Base-by-base conservation (phyloP, 1,139 yeast species). In the Saccharomyces hybrid region DNA sequence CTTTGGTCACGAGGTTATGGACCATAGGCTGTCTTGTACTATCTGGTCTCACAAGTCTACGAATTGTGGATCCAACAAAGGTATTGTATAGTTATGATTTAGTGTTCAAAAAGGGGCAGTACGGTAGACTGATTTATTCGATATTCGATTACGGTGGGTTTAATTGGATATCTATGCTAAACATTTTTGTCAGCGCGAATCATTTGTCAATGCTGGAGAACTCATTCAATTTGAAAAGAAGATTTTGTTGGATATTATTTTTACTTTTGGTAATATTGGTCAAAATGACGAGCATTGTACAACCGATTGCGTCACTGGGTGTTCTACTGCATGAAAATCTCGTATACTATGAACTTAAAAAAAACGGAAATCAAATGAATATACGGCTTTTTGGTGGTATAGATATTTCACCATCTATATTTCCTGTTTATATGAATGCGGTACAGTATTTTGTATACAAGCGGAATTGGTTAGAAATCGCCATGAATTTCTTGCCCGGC, bases 41-140 rank as follows among this genome's bases (percentile, higher is more conserved):
- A 32, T 60, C 68, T 1, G 56, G 64, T n/a, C 54, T 65, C 14
- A 59, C 61, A 8, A 55, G 62, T 23, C 59, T 65, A 2, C 58
- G 62, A 8, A 50, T 65, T 2, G 53, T 68, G 4, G 65, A 65
- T 32, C 53, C 61, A 2, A 51, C 61, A 3, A 62, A 60, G 54
- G 53, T 60, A 23, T 48, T 66, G 28, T 68, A 67, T 54, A 64
- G 57, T 48, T 68, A 59, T 55, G 70, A 67, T 42, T 55, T 65
- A 26, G 69, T 62, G n/a, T 66, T 67, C 56, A 61, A 57, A 51
- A 67, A 60, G 52, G 63, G 65, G 8, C 70, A 68, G 48, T 67
- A 64, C 38, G 59, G 58, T 51, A 56, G 70, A 49, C 52, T 68
- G 20, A n/a, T 67, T 11, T 63, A 63, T 48, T 66, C 70, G 4